Conservation (phyloP, 179 eudicot genomes). For the Camellia oleifera region DNA sequence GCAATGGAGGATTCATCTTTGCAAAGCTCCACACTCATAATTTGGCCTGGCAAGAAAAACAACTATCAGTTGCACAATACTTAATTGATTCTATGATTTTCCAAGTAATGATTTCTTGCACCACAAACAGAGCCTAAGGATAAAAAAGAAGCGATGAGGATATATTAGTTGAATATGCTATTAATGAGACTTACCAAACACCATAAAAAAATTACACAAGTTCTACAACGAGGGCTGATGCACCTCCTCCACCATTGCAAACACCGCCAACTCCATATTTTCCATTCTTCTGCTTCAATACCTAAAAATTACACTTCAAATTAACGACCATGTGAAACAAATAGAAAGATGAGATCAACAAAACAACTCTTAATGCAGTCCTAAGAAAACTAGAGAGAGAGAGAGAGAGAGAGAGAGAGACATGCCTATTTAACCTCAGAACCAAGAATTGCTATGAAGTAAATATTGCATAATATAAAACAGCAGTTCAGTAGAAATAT, state of each 20-base stretch:
- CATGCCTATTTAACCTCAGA: background rate
- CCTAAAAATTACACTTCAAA: slow-evolving; percentile 34
- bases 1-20: slow-evolving; percentile 6
- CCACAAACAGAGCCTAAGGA: background rate
- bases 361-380: background rate
- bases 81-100: background rate
- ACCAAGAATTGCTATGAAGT: background rate
- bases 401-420: background rate
- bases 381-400: background rate
- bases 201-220: slow-evolving; percentile 44
- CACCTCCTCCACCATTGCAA: slow-evolving; percentile 99
- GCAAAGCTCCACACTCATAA: slow-evolving; percentile 12
- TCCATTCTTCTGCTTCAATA: slow-evolving; percentile 71
- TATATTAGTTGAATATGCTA: background rate
- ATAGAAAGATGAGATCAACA: background rate
- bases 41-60: slow-evolving; percentile 14
- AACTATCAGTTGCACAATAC: background rate
- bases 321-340: background rate
- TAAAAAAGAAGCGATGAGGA: background rate
- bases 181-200: slow-evolving; percentile 14
- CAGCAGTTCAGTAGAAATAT: slow-evolving; percentile 13
- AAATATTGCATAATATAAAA: background rate
- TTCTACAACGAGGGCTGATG: slow-evolving; percentile 87
- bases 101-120: background rate
- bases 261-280: slow-evolving; percentile 86